Conservation (phyloP, 129 eudicot species). For the Mikania micrantha region DNA sequence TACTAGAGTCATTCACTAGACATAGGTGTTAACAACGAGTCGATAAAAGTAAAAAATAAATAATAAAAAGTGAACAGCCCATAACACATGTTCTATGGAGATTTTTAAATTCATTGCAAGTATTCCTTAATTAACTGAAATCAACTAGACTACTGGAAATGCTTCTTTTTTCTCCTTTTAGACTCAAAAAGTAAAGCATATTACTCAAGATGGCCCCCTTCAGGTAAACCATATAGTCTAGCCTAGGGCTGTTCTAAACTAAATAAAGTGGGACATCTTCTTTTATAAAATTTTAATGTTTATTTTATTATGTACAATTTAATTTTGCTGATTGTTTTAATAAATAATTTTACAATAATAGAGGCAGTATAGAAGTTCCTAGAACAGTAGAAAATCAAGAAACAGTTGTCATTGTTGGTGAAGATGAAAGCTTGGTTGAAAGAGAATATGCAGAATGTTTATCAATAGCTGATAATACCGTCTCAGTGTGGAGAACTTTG, state of each 20-base stretch:
- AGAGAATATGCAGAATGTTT: slow-evolving; percentile 37
- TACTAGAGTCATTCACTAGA: no score
- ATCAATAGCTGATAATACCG: slow-evolving; percentile 38
- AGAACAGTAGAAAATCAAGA: slow-evolving; percentile 36
- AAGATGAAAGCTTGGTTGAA: slow-evolving; percentile 34
- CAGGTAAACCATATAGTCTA: slow-evolving; percentile 10
- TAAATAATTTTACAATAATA: slow-evolving; percentile 12
- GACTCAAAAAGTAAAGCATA: background rate
- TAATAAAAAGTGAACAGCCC: no score
- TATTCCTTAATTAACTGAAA: slow-evolving; percentile 26
- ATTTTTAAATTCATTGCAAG: slow-evolving; percentile 12
- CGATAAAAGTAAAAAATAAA: no score
- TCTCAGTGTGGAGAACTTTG: slow-evolving; percentile 46
- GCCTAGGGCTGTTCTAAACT: slow-evolving; percentile 12
- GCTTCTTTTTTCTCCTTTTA: background rate
- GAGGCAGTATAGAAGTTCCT: slow-evolving; percentile 54
- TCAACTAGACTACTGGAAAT: slow-evolving; percentile 24
- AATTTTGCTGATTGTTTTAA: background rate
- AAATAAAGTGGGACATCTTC: no score
- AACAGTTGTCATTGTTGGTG: slow-evolving; percentile 20
- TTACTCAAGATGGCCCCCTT: slow-evolving; percentile 21
- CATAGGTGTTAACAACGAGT: no score
- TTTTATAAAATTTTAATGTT: no score
- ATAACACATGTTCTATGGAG: no score
- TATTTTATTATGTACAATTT: no score